Conservation (phyloP, 768 basidiomycete species). For the Punctularia strigosozonata region DNA sequence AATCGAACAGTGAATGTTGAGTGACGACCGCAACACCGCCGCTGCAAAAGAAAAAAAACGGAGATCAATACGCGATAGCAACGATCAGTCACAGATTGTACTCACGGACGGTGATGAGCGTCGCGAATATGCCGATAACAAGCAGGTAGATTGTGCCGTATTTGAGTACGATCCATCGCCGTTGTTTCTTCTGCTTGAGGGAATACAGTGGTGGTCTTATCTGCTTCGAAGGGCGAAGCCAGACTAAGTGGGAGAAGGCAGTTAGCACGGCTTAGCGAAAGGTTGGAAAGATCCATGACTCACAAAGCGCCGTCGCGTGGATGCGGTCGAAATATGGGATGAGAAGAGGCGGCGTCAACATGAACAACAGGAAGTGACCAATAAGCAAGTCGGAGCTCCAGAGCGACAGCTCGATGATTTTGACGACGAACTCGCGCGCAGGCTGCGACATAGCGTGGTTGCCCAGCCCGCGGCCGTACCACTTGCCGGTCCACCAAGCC, state of each 20-base stretch:
- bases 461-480: conserved; percentile 94
- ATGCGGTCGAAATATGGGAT: conserved; percentile 87
- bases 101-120: conserved; percentile 72
- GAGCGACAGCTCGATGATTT: conserved; percentile 90
- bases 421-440: conserved; percentile 93
- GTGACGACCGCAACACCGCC: background rate
- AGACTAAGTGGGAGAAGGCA: conserved; percentile 45
- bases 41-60: background rate
- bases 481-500: conserved; percentile 98
- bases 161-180: conserved; percentile 82
- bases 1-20: conserved; percentile 1
- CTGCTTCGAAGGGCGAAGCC: conserved; percentile 90
- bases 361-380: conserved; percentile 79
- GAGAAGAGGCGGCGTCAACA: conserved; percentile 79
- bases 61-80: too few species aligned
- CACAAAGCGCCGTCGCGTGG: conserved; percentile 86
- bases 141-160: conserved; percentile 71
- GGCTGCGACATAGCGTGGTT: conserved; percentile 93
- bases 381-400: conserved; percentile 93
- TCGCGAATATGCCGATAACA: conserved; percentile 58
- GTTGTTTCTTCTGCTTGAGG: conserved; percentile 79
- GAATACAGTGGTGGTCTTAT: conserved; percentile 88
- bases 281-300: conserved; percentile 20
- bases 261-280: conserved; percentile 11
- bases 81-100: conserved; percentile 8